phyloP scores from a whole-genome alignment of 352 stramenopile genomes.

The Phytophthora chlamydospora region DNA sequence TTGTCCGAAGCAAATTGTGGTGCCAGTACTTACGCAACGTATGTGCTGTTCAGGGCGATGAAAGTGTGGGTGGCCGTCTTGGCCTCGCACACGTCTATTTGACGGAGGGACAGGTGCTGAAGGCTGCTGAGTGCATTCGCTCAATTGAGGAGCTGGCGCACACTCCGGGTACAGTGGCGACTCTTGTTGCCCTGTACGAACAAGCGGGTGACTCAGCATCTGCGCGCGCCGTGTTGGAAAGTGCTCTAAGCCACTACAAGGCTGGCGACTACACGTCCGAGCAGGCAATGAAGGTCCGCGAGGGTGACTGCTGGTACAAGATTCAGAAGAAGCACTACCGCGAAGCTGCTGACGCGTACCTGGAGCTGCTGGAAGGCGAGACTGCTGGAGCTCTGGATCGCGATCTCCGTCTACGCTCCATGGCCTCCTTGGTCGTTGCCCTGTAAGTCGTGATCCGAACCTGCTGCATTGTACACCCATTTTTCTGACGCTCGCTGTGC shows the following conservation, averaged over 20 bases:
- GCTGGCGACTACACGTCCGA: conserved; percentile 58
- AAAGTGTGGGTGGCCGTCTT: conserved; percentile 66
- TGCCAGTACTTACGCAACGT: no score
- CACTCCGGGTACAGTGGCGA: conserved; percentile 79
- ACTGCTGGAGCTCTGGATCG: conserved; percentile 62
- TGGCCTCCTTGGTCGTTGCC: conserved; percentile 77
- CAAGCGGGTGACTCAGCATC: conserved; percentile 56
- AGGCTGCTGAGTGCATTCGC: conserved; percentile 64
- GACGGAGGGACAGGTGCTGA: conserved; percentile 49
- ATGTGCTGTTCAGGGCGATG: conserved; percentile 35
- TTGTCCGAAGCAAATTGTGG: not conserved
- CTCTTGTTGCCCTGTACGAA: conserved; percentile 78
- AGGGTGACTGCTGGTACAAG: conserved; percentile 82
- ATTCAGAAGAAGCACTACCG: conserved; percentile 82
- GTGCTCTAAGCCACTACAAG: conserved; percentile 60
- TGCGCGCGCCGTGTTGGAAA: conserved; percentile 58
- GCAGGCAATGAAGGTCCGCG: conserved; percentile 72
- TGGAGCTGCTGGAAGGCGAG: conserved; percentile 74
- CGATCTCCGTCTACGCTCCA: conserved; percentile 73
- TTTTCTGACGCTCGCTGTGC: conserved; percentile 8
- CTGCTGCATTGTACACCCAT: conserved; percentile 1
- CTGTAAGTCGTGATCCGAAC: conserved; percentile 49
- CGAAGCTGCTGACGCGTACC: conserved; percentile 63
- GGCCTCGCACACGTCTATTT: conserved; percentile 75
- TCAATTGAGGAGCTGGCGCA: conserved; percentile 71